Base-by-base conservation (phyloP, 179 eudicot species). In the Silene coronaria region DNA sequence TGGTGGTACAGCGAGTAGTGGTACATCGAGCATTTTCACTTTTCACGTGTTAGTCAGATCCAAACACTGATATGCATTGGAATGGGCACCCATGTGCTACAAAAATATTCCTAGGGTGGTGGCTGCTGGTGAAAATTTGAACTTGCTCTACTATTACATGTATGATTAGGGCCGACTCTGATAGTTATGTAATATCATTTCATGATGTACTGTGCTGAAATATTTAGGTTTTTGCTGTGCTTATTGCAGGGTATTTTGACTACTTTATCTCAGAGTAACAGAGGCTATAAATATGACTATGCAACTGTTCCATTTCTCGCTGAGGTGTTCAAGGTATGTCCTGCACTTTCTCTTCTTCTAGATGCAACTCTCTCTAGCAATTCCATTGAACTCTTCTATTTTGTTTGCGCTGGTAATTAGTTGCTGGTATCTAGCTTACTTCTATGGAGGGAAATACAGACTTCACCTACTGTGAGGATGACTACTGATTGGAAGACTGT, bases 241-340 rank as follows among this genome's bases (percentile, higher is more conserved):
- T 75, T 58, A 28, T 84, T 77, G 77, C 96, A 91, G 98, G 98
- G 97, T 34, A 94, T 94, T 58, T 79, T 94, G 80, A 92, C 97
- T 11, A 92, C 96, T 26, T 84, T 91, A 55, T 93, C 98, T 13
- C 98, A 91, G 79, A 94, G 89, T 75, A 81, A 86, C 80, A 96
- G 97, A 75, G 89, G 90, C 60, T 91, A 94, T 77, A 91, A 89
- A 77, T 94, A 91, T 85, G 98, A 94, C 77, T 94, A 92, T 75
- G 97, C 96, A 14, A 91, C 98, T 53, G 89, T 94, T 82, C 98
- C 98, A 28, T 94, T 92, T 85, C 98, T 94, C 66, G 97, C 98
- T 59, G 98, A 94, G 83, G 81, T 89, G 59, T 94, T 90, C 81
- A 94, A 94, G 97, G 98, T 90, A 77, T 32, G 69, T 73, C 4